These are phyloP conservation scores for Trebouxiophyceae sp. DNA, from an alignment of 163 green algal species.

Conservation along the genomic window DNA sequence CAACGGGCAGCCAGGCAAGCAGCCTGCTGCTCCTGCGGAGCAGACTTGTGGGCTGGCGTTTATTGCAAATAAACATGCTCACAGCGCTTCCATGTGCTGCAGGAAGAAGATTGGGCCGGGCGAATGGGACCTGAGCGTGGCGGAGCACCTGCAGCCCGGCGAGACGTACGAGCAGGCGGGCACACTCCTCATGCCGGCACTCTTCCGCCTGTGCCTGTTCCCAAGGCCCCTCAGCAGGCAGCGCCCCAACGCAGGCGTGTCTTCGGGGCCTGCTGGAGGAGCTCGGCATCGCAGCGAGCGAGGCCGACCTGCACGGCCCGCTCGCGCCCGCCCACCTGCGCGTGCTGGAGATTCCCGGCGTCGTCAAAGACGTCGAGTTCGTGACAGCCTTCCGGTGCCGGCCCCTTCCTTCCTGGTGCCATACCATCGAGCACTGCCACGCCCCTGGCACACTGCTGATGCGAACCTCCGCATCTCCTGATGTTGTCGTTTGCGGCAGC, in stretches of 20 bases:
- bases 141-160: conserved; percentile 60
- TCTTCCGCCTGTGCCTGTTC: too few species aligned
- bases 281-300: background rate
- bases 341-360: conserved; percentile 5
- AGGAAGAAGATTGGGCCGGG: conserved; percentile 55
- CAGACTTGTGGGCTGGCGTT: too few species aligned
- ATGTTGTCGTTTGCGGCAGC: too few species aligned
- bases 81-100: background rate
- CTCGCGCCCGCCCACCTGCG: conserved; percentile 2
- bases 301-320: background rate
- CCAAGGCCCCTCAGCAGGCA: too few species aligned
- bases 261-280: background rate
- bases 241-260: too few species aligned
- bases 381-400: conserved; percentile 8
- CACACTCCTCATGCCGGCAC: too few species aligned
- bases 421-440: too few species aligned
- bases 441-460: too few species aligned
- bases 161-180: conserved; percentile 35
- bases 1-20: conserved; percentile 15
- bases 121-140: conserved; percentile 60
- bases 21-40: background rate
- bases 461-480: too few species aligned
- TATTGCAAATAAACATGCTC: background rate
- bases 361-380: conserved; percentile 6
- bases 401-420: too few species aligned